These are phyloP conservation scores for Arachis monticola DNA, from an alignment of 331 rosid species.

Conservation along the genomic window DNA sequence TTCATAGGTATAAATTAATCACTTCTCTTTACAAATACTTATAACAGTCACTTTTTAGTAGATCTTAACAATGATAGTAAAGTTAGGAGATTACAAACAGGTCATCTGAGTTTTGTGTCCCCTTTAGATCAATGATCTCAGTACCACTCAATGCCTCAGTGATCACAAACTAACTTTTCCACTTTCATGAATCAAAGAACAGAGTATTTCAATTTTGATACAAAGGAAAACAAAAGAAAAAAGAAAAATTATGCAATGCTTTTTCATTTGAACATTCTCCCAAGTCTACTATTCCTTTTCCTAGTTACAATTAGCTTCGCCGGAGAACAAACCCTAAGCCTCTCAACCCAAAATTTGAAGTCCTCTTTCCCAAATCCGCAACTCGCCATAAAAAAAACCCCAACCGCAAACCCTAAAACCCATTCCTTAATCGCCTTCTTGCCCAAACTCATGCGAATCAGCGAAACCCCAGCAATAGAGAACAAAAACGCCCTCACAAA, in stretches of 20 bases:
- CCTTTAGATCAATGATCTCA: slow-evolving; percentile 52
- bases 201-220: neutral
- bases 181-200: slow-evolving; percentile 14
- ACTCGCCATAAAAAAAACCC: slow-evolving; percentile 57
- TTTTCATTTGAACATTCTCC: slow-evolving; percentile 36
- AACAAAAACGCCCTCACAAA: slow-evolving; percentile 48
- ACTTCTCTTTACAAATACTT: no score
- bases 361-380: slow-evolving; percentile 56
- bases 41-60: no score
- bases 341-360: slow-evolving; percentile 53
- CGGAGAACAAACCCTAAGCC: slow-evolving; percentile 45
- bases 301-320: slow-evolving; percentile 33
- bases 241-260: neutral
- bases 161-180: neutral
- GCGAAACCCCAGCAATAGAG: slow-evolving; percentile 45
- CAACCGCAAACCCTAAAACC: slow-evolving; percentile 59
- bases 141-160: slow-evolving; percentile 58
- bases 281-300: slow-evolving; percentile 16
- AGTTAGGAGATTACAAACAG: slow-evolving; percentile 53
- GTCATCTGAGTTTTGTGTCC: slow-evolving; percentile 40
- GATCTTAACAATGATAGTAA: neutral
- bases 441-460: slow-evolving; percentile 50
- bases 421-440: slow-evolving; percentile 50
- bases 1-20: neutral
- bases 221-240: neutral